Percentiles rank a stretch among this genome's conserved stretches.
Evolutionary conservation across 2,329 filamentous ascomycete genomes (phyloP).

Genomic region (Tolypocladium capitatum): DNA sequence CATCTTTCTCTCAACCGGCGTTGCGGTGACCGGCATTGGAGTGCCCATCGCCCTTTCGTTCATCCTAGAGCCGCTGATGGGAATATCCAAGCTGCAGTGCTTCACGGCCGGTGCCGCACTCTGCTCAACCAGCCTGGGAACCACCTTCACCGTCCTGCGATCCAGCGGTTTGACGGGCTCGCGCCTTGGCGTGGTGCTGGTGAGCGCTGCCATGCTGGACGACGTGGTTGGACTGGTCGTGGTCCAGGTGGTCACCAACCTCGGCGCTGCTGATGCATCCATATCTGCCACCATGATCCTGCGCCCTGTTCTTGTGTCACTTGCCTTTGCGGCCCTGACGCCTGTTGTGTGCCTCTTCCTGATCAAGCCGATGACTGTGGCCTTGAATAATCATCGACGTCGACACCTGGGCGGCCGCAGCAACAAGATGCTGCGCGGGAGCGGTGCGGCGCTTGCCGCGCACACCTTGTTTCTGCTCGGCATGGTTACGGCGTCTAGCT

Average conservation of each 20-base stretch:
- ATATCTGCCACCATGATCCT: slow-evolving; percentile 23
- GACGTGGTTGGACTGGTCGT: slow-evolving; percentile 68
- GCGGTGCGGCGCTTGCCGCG: slow-evolving; percentile 25
- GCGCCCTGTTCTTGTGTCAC: slow-evolving; percentile 30
- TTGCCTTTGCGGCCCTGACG: slow-evolving; percentile 35
- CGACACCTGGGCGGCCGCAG: slow-evolving; percentile 9
- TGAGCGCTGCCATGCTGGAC: slow-evolving; percentile 68
- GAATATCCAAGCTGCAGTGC: slow-evolving; percentile 42
- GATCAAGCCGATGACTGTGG: slow-evolving; percentile 25
- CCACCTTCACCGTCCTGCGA: slow-evolving; percentile 43
- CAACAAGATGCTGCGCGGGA: slow-evolving; percentile 11
- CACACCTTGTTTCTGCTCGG: slow-evolving; percentile 31
- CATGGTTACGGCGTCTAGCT: slow-evolving; percentile 36
- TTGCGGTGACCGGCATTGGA: slow-evolving; percentile 53
- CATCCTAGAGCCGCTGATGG: slow-evolving; percentile 33
- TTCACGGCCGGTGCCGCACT: slow-evolving; percentile 60
- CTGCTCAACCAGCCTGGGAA: slow-evolving; percentile 63
- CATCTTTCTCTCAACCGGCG: slow-evolving; percentile 41
- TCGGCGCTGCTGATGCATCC: slow-evolving; percentile 26
- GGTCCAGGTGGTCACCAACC: slow-evolving; percentile 59
- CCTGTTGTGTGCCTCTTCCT: slow-evolving; percentile 34
- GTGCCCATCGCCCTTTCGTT: slow-evolving; percentile 56
- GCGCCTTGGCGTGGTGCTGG: slow-evolving; percentile 45
- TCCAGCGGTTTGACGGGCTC: slow-evolving; percentile 28
- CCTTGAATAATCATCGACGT: slow-evolving; percentile 18